phyloP scores from a whole-genome alignment of 371 early-diverging fungal species.

The Paraphysoderma sedebokerense region DNA sequence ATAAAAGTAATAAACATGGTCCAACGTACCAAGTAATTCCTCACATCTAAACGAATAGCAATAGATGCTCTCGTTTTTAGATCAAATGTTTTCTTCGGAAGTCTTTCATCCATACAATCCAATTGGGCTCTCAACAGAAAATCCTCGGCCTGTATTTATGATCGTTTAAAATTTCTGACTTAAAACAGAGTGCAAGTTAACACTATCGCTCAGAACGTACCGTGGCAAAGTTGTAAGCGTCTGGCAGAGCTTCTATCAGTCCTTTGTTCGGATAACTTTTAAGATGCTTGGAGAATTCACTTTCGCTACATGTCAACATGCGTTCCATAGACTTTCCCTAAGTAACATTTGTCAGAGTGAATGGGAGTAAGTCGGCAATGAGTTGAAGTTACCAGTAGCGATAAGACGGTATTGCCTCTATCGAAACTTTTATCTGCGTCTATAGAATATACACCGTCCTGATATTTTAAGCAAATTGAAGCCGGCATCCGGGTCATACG shows the following conservation, averaged over 20 bases:
- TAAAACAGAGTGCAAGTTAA: too few relatives aligned
- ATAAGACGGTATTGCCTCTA: slow-evolving; percentile 38
- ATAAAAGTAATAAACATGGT: slow-evolving; percentile 1
- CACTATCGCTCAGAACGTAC: too few relatives aligned
- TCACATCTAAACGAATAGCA: slow-evolving; percentile 62
- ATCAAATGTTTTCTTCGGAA: slow-evolving; percentile 74
- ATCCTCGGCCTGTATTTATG: slow-evolving; percentile 11
- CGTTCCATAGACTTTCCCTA: slow-evolving; percentile 76
- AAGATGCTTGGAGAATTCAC: slow-evolving; percentile 44
- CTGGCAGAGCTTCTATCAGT: too few relatives aligned
- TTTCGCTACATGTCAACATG: slow-evolving; percentile 44
- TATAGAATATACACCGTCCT: slow-evolving; percentile 60
- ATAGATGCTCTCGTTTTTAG: slow-evolving; percentile 80
- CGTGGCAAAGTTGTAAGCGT: too few relatives aligned
- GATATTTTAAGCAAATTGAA: slow-evolving; percentile 33
- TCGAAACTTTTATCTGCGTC: slow-evolving; percentile 67
- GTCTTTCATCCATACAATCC: slow-evolving; percentile 59
- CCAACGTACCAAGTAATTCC: slow-evolving; percentile 42
- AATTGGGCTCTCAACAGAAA: slow-evolving; percentile 79
- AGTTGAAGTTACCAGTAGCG: slow-evolving; percentile 27
- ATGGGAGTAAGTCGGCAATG: neutral
- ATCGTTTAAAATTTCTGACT: too few relatives aligned
- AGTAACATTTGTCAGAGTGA: neutral
- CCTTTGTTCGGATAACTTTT: too few relatives aligned
- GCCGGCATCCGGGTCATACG: slow-evolving; percentile 35